Evolutionary conservation across 495 filamentous ascomycete species (phyloP), one percentile per base, ranked within the genome.

Genomic region (Neurospora discreta): DNA sequence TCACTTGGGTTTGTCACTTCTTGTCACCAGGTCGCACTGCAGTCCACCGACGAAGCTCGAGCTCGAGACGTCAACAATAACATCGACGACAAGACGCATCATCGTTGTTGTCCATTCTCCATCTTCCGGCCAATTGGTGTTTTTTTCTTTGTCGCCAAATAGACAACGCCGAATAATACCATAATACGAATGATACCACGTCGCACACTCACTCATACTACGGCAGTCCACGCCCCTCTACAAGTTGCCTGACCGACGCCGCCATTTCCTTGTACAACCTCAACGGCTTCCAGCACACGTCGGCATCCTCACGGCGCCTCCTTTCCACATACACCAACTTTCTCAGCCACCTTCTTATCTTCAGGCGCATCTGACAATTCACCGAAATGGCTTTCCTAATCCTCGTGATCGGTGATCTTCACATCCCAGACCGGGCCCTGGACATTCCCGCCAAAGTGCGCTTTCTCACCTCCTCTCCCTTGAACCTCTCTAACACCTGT

Each of bases 381-480:
- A 10, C 7, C 71, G 71, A 74, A 75, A 85, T 85, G 83, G 83
- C 83, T 43, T 85, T 85, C 79, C 79, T 85, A 68, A 85, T 97
- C 78, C 88, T 99, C 79, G 93, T 93, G 76, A 93, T 98, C 74
- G 95, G 95, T 80, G 95, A 99, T 85, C 88, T 99, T 70, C 97
- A 98, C 87, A 98, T 99, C 81, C 95, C 95, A 75, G 95, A 99
- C 84, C 86, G 95, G 81, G 95, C 95, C 18, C 79, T 87, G 60
- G 94, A 97, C 80, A 94, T 97, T 75, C 94, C 95, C 65, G 86
- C 90, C 78, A 97, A 97, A 89, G 94, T 94, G 86, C 40, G 65
- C 16, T 71, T 52, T 38, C 38, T 8, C 38, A 38, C 38, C 5
- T 38, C 38, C 38, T 38, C 38, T 13, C 13, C 23, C 11, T 23